These are phyloP conservation scores for Colletotrichum endophyticum DNA, from an alignment of 2,329 filamentous ascomycete genomes.

Conservation along the genomic window DNA sequence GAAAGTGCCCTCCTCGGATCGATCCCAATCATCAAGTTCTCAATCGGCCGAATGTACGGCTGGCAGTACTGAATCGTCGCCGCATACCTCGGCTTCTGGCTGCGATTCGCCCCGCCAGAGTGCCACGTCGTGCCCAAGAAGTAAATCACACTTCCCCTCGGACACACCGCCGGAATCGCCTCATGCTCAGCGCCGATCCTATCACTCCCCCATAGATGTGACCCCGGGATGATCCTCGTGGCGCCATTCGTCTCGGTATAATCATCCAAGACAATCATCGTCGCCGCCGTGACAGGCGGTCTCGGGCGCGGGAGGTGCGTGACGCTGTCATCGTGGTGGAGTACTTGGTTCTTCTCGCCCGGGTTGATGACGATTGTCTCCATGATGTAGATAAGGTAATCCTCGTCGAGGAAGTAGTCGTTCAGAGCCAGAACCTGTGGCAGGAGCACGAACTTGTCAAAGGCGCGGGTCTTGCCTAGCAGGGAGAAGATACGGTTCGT, in stretches of 20 bases:
- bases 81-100: constrained; percentile 32
- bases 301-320: constrained; percentile 37
- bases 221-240: constrained; percentile 37
- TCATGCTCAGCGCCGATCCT: constrained; percentile 27
- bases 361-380: constrained; percentile 43
- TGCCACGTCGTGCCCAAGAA: constrained; percentile 41
- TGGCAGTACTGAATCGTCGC: constrained; percentile 45
- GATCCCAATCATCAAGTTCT: constrained; percentile 40
- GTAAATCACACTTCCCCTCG: constrained; percentile 39
- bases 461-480: constrained; percentile 41
- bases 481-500: constrained; percentile 42
- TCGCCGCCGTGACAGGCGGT: constrained; percentile 34
- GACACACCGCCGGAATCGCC: constrained; percentile 34
- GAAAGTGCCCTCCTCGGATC: constrained; percentile 22
- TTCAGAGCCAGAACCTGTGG: constrained; percentile 40
- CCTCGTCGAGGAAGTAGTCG: constrained; percentile 42
- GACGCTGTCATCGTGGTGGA: constrained; percentile 36
- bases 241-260: constrained; percentile 37
- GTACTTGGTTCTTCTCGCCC: constrained; percentile 36
- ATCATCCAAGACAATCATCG: constrained; percentile 33
- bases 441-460: constrained; percentile 40
- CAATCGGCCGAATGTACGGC: constrained; percentile 40
- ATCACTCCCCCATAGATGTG: constrained; percentile 35
- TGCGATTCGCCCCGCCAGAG: constrained; percentile 37
- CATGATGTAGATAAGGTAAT: constrained; percentile 37